These are phyloP conservation scores for Botrytis cinerea DNA, from an alignment of 2,329 filamentous ascomycete species.

Conservation along the genomic window DNA sequence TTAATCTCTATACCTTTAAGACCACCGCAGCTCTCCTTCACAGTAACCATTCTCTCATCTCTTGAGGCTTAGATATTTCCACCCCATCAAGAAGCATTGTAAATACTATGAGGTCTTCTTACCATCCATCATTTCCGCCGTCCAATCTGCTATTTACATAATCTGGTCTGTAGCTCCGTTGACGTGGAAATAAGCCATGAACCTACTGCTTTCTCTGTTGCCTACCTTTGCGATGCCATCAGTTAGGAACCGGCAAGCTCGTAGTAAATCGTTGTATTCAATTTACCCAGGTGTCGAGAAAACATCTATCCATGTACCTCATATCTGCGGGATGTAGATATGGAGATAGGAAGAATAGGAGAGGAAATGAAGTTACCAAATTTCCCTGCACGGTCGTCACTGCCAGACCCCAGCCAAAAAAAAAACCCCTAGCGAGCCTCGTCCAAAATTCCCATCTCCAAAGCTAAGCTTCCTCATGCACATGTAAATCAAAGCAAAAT, in stretches of 20 bases:
- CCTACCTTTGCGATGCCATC: background rate
- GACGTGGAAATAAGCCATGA: background rate
- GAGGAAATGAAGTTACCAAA: background rate
- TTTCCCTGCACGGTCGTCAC: slow-evolving; percentile 10
- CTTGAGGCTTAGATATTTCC: background rate
- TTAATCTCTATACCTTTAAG: background rate
- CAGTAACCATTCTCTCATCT: background rate
- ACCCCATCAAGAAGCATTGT: background rate
- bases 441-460: background rate
- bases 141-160: background rate
- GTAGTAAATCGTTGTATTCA: too few relatives aligned
- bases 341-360: background rate
- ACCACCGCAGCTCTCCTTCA: background rate
- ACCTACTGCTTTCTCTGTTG: background rate
- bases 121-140: background rate
- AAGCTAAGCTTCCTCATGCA: slow-evolving; percentile 10
- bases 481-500: slow-evolving; percentile 9
- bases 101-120: background rate
- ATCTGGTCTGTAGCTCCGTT: background rate
- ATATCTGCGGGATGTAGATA: background rate
- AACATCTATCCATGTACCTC: background rate
- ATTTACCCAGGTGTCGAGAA: too few relatives aligned
- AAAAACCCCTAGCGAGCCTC: background rate
- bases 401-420: background rate
- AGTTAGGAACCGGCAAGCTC: background rate